Conservation (phyloP, 1,284 basidiomycete genomes). For the Apiotrichum domesticum region DNA sequence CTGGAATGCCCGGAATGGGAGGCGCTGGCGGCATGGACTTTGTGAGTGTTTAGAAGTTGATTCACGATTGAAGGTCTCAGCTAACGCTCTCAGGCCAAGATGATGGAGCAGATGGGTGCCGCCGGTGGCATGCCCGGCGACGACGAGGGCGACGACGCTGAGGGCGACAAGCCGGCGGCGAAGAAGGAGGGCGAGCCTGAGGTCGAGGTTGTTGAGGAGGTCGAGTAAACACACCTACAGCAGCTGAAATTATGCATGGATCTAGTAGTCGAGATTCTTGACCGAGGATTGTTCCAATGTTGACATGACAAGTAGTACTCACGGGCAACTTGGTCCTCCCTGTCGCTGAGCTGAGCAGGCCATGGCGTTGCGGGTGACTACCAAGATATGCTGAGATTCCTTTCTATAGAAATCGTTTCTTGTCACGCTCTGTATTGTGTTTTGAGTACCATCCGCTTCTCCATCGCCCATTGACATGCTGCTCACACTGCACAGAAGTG, state of each 20-base stretch:
- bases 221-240: conserved; percentile 21
- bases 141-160: conserved; percentile 44
- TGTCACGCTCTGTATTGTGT: too few relatives aligned
- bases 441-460: too few relatives aligned
- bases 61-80: too few relatives aligned
- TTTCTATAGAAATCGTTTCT: too few relatives aligned
- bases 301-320: too few relatives aligned
- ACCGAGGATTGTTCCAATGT: too few relatives aligned
- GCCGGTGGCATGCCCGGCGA: conserved; percentile 30
- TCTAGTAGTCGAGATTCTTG: not conserved
- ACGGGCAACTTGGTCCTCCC: too few relatives aligned
- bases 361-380: too few relatives aligned
- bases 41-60: conserved; percentile 10
- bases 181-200: conserved; percentile 28
- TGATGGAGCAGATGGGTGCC: conserved; percentile 44
- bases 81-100: conserved; percentile 25
- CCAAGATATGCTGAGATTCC: too few relatives aligned
- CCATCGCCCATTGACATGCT: too few relatives aligned
- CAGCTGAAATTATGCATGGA: conserved; percentile 5
- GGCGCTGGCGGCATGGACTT: conserved; percentile 45
- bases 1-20: conserved; percentile 44
- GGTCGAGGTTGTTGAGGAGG: conserved; percentile 37
- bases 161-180: conserved; percentile 45
- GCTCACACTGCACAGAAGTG: too few relatives aligned
- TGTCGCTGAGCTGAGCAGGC: too few relatives aligned